Conservation (phyloP, 2,329 filamentous ascomycete species). For the Penicillium hesseltinei region DNA sequence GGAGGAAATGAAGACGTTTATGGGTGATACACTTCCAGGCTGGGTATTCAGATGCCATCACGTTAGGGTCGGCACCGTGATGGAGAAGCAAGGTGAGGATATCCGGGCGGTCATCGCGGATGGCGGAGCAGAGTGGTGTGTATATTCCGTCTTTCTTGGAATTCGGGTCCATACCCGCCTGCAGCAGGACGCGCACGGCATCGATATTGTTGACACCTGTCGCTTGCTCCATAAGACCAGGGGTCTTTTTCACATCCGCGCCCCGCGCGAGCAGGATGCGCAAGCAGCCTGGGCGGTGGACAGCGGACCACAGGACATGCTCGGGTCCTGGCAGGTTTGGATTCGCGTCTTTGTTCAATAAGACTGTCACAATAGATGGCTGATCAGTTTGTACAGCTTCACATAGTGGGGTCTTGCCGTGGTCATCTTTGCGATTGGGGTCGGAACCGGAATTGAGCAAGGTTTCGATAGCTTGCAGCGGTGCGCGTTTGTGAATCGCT, state of each 20-base stretch:
- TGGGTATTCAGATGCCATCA: slow-evolving; percentile 62
- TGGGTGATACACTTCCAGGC: slow-evolving; percentile 68
- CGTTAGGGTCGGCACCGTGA: slow-evolving; percentile 53
- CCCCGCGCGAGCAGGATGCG: slow-evolving; percentile 59
- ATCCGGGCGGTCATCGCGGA: slow-evolving; percentile 63
- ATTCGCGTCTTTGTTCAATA: slow-evolving; percentile 61
- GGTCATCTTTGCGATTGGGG: slow-evolving; percentile 58
- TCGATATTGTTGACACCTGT: slow-evolving; percentile 63
- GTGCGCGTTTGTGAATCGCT: slow-evolving; percentile 59
- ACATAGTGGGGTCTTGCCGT: slow-evolving; percentile 64
- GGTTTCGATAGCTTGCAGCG: slow-evolving; percentile 56
- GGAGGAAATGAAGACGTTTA: slow-evolving; percentile 59
- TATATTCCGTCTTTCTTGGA: slow-evolving; percentile 64
- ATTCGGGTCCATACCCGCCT: slow-evolving; percentile 61
- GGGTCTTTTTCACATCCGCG: slow-evolving; percentile 59
- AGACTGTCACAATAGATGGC: slow-evolving; percentile 54
- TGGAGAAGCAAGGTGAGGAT: slow-evolving; percentile 60
- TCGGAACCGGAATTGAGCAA: slow-evolving; percentile 61
- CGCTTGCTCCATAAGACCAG: slow-evolving; percentile 64
- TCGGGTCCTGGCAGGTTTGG: slow-evolving; percentile 68
- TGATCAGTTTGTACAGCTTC: slow-evolving; percentile 59
- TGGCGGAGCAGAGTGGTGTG: slow-evolving; percentile 66
- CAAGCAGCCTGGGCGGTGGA: slow-evolving; percentile 58
- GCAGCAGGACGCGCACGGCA: slow-evolving; percentile 57
- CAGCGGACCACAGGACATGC: slow-evolving; percentile 66